Base-by-base conservation (phyloP, 2,329 filamentous ascomycete genomes). In the Diaporthe sp. region DNA sequence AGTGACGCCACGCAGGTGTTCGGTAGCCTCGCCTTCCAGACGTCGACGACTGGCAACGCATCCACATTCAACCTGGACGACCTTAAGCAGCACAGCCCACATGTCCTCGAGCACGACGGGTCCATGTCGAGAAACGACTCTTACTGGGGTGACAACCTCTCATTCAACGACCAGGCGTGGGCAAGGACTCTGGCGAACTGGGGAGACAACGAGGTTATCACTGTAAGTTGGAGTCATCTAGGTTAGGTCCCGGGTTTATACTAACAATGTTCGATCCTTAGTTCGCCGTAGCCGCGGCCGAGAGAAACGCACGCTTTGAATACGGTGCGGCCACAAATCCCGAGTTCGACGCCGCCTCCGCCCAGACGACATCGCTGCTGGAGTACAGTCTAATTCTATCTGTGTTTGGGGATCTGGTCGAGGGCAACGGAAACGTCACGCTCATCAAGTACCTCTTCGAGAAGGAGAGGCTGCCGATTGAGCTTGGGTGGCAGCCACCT, bases 401-500 rank as follows among this genome's bases (percentile, higher is more conserved):
- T 51, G 59, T 61, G n/a, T 72, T 72, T 27, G 71, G 71, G n/a
- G 71, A 72, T 22, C 10, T 30, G 19, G 42, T 37, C 7, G 71
- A 56, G 25, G 71, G 71, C 22, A 68, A 72, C 19, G 71, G 2
- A 12, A 72, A 72, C 12, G 39, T 37, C 8, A 58, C 71, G 2
- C 10, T 68, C 4, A 72, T 72, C 71, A 72, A 72, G 61, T 72
- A 72, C 39, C n/a, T 72, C 35, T 56, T 72, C 27, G 71, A 72
- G 50, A 72, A 72, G 0, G 71, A 72, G 4, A 66, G 71, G 25
- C 47, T 72, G 25, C 71, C 71, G 4, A 68, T 68, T 3, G 71
- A 72, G 51, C 71, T 72, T 44, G 77, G 81, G 9, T 82, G 80
- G 44, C 80, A 80, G 19, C 78, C 79, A 10, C 75, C 73, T 15